A percentile compares a stretch with the other conserved stretches of the same genome.
Conservation (phyloP, 257 asterid genomes). For the Haberlea rhodopensis region DNA sequence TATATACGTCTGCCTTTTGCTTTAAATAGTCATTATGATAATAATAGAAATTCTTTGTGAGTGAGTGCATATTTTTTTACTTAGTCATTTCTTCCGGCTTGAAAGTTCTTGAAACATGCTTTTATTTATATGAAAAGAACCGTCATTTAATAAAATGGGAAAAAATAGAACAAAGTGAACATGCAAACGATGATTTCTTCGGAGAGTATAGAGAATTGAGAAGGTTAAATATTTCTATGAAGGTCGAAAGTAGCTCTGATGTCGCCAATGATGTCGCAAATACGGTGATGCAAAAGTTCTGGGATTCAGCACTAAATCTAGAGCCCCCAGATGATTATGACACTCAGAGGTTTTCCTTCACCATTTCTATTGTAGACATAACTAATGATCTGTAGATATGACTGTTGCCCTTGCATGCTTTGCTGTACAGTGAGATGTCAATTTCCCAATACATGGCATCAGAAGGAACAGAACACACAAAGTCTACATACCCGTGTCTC, state of each 20-base stretch:
- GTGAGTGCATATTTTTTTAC: not conserved
- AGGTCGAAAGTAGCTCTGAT: constrained; percentile 84
- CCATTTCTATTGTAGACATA: constrained; percentile 7
- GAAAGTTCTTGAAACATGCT: constrained; percentile 2
- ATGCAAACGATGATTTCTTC: constrained; percentile 16
- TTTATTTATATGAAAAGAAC: constrained; percentile 8
- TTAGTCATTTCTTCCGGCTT: constrained; percentile 21
- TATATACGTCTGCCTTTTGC: constrained; percentile 1
- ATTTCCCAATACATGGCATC: constrained; percentile 58
- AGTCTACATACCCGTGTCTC: constrained; percentile 65
- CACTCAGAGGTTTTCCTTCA: constrained; percentile 54
- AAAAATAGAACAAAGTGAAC: constrained; percentile 11
- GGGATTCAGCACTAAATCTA: constrained; percentile 90
- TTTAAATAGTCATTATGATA: not conserved
- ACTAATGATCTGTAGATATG: not conserved
- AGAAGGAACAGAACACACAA: constrained; percentile 57
- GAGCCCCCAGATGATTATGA: constrained; percentile 87
- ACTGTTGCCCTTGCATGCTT: constrained; percentile 24
- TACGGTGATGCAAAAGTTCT: constrained; percentile 91
- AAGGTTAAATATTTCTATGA: constrained; percentile 18
- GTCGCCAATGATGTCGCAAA: constrained; percentile 69
- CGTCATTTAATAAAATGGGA: not conserved
- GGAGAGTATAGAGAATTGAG: constrained; percentile 17
- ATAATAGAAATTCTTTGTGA: not conserved
- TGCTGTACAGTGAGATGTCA: constrained; percentile 71